Base-by-base conservation (phyloP, 1,284 basidiomycete genomes). In the Nidula niveotomentosa region DNA sequence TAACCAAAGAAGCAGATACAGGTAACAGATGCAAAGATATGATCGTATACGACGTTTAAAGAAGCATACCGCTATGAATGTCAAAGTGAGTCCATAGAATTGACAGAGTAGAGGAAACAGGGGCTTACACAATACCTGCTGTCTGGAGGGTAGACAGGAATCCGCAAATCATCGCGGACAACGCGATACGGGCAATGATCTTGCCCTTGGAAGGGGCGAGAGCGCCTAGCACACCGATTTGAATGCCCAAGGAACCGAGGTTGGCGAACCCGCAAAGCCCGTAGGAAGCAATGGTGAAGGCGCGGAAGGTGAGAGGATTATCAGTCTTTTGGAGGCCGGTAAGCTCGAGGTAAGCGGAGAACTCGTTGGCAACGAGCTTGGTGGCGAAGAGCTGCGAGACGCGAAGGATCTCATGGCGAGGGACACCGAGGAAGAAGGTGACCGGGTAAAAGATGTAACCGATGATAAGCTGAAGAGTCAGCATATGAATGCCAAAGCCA, bases 191-290 rank as follows among this genome's bases (percentile, higher is more conserved):
- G 17, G 90, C 85, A 62, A 95, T 94, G 57, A 83, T 75, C 65
- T 81, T 88, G 50, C 79, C 78, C 58, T 87, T 82, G 18, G 84
- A 84, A n/a, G 93, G 93, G 17, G 92, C 90, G 56, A 96, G 79
- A 43, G 91, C 91, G 58, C 84, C 79, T 51, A 96, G 80, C 62
- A 96, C 93, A 71, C 94, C 94, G 58, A 96, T 89, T 72, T 95
- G 92, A 66, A 96, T 94, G 70, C 93, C 94, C 44, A 94, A 75
- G 37, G 91, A 93, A 58, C 86, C 82, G 41, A 93, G 76, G 74
- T 96, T 96, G 54, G 92, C 93, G 67, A 96, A 96, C 8, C 94
- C 94, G 69, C 94, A 95, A 44, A 94, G 86, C 41, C 88, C 87
- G 66, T 93, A 94, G 36, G 87, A 86, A 43, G 86, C 83, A 62